Evolutionary conservation across 1,139 yeast genomes (phyloP), one percentile per base, ranked within the genome.

Genomic region (Hyphopichia wangnamkhiaoensis): DNA sequence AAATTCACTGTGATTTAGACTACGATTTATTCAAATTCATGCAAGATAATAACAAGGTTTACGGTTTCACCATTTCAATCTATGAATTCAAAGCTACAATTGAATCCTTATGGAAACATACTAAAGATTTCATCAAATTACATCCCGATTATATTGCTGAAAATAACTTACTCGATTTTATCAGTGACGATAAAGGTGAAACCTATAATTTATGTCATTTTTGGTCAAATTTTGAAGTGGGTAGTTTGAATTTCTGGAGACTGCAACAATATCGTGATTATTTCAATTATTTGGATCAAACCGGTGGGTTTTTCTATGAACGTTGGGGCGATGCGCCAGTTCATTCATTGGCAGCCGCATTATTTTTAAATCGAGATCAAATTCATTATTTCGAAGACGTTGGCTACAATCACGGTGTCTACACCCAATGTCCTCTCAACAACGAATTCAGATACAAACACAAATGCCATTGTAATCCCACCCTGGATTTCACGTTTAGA

Each of bases 241-340:
- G 84, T 1, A 78, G 80, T 44, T 70, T 90, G 52, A 83, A 84
- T 47, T 83, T 90, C 56, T 88, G 88, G 84, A 67, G 95, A 52
- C 65, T 79, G 9, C 71, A 77, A 32, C 81, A 82, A 2, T 90
- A 90, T 61, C 61, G 71, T 13, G 74, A 73, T 32, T 90, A 81
- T 62, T 90, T 90, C 53, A 79, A 86, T 15, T 64, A 74, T 49
- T 71, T 90, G 50, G 97, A 90, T 59, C 56, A 70, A 43, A 73
- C 83, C 1, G 96, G 96, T 29, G 95, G 95, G 3, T 90, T 90
- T 67, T 90, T 86, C 66, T 90, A 90, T 61, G 96, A 90, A 61
- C 74, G 96, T 58, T 90, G 97, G 97, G 96, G 96, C 24, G 96
- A 90, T 62, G 96, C 96, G 0, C 96, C 96, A 5, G 80, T 89